A percentile compares a stretch with the other conserved stretches of the same genome.
These are phyloP conservation scores for Phanerochaete sordida DNA, from an alignment of 768 basidiomycete species.

Conservation along the genomic window DNA sequence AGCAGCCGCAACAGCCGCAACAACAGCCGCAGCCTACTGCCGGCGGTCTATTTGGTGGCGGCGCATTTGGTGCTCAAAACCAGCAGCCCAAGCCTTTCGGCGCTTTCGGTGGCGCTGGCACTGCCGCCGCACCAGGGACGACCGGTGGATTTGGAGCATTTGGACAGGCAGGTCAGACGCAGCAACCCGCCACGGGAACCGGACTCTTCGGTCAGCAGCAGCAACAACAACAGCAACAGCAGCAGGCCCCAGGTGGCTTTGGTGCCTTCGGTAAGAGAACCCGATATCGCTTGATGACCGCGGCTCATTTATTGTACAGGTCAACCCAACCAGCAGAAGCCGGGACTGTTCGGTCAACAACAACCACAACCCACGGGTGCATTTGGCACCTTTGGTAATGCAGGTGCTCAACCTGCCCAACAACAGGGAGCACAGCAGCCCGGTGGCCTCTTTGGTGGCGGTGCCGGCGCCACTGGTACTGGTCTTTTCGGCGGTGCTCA, in stretches of 20 bases:
- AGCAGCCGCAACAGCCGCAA: conserved; percentile 11
- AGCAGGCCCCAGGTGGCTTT: conserved; percentile 23
- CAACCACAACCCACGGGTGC: conserved; percentile 18
- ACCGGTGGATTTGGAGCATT: conserved; percentile 28
- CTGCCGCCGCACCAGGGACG: conserved; percentile 18
- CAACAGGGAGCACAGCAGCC: conserved; percentile 25
- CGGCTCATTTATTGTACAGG: conserved; percentile 2
- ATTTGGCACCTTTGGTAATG: conserved; percentile 5
- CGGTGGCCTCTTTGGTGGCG: conserved; percentile 19
- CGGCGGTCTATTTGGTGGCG: conserved; percentile 4
- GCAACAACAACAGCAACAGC: conserved; percentile 24
- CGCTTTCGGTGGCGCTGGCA: conserved; percentile 30
- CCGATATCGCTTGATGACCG: too few relatives aligned
- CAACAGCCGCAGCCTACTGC: conserved; percentile 3
- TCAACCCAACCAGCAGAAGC: conserved; percentile 34
- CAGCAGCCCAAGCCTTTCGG: conserved; percentile 34
- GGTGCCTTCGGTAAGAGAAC: conserved; percentile 32
- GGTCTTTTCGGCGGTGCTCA: conserved; percentile 34
- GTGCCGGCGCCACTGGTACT: conserved; percentile 6
- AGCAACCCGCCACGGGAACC: conserved; percentile 24
- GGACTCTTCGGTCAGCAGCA: conserved; percentile 36
- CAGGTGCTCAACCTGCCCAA: conserved; percentile 23
- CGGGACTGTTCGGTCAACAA: conserved; percentile 48
- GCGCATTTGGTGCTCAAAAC: conserved; percentile 11
- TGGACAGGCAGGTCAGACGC: conserved; percentile 25